These are phyloP conservation scores for Candida hispaniensis DNA, from an alignment of 805 yeast species.

Conservation along the genomic window DNA sequence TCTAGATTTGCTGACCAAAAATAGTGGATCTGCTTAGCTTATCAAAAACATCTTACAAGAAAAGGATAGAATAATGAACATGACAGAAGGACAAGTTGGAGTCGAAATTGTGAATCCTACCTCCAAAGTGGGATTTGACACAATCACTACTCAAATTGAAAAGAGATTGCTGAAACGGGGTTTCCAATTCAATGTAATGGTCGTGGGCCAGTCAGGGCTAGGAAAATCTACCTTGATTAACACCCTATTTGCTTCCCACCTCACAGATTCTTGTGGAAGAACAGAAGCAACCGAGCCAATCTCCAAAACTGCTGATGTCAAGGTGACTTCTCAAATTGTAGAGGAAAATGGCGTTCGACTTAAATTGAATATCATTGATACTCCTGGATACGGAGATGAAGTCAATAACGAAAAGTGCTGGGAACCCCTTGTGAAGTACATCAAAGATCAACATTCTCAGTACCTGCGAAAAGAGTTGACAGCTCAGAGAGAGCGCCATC, in stretches of 20 bases:
- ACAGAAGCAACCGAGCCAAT: slow-evolving; percentile 56
- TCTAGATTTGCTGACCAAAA: no score
- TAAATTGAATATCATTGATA: slow-evolving; percentile 81
- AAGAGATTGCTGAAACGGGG: slow-evolving; percentile 85
- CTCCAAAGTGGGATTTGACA: slow-evolving; percentile 89
- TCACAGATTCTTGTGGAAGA: slow-evolving; percentile 67
- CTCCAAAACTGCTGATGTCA: slow-evolving; percentile 78
- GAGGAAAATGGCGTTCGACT: slow-evolving; percentile 81
- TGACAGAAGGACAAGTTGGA: no score
- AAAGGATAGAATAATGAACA: no score
- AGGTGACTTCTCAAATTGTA: slow-evolving; percentile 36
- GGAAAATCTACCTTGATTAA: slow-evolving; percentile 90
- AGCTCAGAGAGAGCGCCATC: slow-evolving; percentile 77
- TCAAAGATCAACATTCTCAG: slow-evolving; percentile 88
- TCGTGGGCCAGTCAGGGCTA: slow-evolving; percentile 82
- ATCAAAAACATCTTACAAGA: no score
- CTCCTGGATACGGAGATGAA: slow-evolving; percentile 98
- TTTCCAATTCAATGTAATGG: slow-evolving; percentile 87
- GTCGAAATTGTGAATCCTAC: slow-evolving; percentile 42
- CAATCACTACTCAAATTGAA: slow-evolving; percentile 92
- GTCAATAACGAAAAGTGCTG: slow-evolving; percentile 90
- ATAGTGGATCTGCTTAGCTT: no score
- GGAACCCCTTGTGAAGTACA: slow-evolving; percentile 91
- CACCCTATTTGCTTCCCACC: slow-evolving; percentile 76
- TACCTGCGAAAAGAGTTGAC: slow-evolving; percentile 89